Conservation (phyloP, 2,329 filamentous ascomycete genomes). For the Coccinonectria pachysandricola region DNA sequence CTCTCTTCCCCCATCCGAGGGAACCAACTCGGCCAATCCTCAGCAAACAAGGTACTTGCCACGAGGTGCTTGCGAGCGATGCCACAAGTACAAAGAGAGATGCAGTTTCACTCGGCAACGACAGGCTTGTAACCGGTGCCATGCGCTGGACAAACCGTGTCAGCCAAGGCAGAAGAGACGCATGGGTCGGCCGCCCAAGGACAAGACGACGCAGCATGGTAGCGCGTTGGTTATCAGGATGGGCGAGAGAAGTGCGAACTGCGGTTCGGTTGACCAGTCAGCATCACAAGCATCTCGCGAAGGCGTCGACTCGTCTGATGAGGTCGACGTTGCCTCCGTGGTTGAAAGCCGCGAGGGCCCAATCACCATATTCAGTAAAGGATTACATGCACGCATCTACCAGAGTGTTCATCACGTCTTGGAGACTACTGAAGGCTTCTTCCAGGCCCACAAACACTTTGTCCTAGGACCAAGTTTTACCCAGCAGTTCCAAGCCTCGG, state of each 20-base stretch:
- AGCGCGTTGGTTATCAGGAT: not conserved
- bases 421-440: not conserved
- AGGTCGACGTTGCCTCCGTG: no score
- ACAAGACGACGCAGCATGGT: not conserved
- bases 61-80: no score
- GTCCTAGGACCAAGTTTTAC: not conserved
- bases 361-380: not conserved
- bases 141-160: not conserved
- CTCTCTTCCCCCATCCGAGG: no score
- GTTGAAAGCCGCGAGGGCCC: no score
- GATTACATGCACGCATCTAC: not conserved
- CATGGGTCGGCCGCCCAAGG: not conserved
- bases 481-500: not conserved
- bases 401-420: not conserved
- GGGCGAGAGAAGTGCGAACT: no score
- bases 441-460: not conserved
- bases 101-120: not conserved
- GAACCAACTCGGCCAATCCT: no score
- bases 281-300: no score
- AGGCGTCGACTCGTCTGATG: no score
- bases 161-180: not conserved
- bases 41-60: no score
- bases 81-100: not conserved
- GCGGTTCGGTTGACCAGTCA: no score
- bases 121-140: not conserved